Percentiles rank a stretch among this genome's conserved stretches.
Conservation (phyloP, 768 basidiomycete genomes). For the Suillus variegatus region DNA sequence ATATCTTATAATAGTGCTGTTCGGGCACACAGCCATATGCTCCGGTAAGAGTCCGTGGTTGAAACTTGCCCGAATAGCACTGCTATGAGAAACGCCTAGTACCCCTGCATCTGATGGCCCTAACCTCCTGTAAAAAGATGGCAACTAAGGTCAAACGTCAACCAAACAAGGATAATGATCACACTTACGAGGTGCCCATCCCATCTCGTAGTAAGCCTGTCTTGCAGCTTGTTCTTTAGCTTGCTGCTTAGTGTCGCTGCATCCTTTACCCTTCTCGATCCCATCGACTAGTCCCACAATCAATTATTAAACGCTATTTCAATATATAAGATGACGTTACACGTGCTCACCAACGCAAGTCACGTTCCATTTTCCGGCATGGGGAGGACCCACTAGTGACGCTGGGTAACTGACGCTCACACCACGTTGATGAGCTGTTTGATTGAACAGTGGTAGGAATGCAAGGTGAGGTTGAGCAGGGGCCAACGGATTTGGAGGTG, state of each 20-base stretch:
- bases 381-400: conserved; percentile 62
- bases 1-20: conserved; percentile 15
- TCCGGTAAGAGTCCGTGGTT: conserved; percentile 11
- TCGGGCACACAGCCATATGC: conserved; percentile 13
- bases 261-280: conserved; percentile 63
- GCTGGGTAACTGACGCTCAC: conserved; percentile 62
- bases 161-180: neutral
- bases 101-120: neutral
- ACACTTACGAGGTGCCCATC: conserved; percentile 57
- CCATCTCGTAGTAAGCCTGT: conserved; percentile 72
- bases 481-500: conserved; percentile 54
- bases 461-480: conserved; percentile 65
- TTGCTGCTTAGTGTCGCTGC: conserved; percentile 68
- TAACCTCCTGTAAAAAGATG: conserved; percentile 3
- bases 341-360: conserved; percentile 62
- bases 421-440: conserved; percentile 67
- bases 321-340: neutral
- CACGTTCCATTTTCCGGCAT: conserved; percentile 68
- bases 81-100: conserved; percentile 6
- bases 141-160: neutral
- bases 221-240: conserved; percentile 80
- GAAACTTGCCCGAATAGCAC: conserved; percentile 13
- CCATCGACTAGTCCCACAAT: conserved; percentile 56
- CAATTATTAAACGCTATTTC: conserved; percentile 6
- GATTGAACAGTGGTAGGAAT: conserved; percentile 74